A percentile compares a stretch with the other conserved stretches of the same genome.
Conservation (phyloP, 768 basidiomycete species). For the Boletellus sp. region DNA sequence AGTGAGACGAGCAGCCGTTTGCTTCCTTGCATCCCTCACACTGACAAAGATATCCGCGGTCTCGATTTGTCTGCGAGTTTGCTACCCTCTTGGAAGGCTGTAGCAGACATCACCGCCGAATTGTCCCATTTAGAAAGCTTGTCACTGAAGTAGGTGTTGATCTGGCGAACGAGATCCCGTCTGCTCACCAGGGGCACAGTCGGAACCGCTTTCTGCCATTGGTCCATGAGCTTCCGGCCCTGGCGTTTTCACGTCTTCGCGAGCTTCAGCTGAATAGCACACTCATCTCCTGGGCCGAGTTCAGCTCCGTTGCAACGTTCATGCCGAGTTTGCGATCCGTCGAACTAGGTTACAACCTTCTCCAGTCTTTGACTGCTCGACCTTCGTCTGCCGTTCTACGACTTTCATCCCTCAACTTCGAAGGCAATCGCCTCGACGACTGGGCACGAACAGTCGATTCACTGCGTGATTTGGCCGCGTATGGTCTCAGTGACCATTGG, state of each 20-base stretch:
- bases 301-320: slow-evolving; percentile 43
- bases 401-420: slow-evolving; percentile 62
- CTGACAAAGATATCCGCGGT: slow-evolving; percentile 61
- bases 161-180: slow-evolving; percentile 12
- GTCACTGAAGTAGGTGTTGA: slow-evolving; percentile 69
- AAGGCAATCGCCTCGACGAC: slow-evolving; percentile 56
- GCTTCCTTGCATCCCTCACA: slow-evolving; percentile 9
- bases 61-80: slow-evolving; percentile 81
- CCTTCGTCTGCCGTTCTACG: slow-evolving; percentile 17
- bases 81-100: slow-evolving; percentile 63
- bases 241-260: slow-evolving; percentile 48
- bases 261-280: slow-evolving; percentile 77
- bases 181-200: slow-evolving; percentile 38
- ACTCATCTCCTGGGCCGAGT: slow-evolving; percentile 67
- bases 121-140: slow-evolving; percentile 62
- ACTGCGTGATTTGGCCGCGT: slow-evolving; percentile 46
- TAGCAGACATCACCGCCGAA: slow-evolving; percentile 60
- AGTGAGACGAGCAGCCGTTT: slow-evolving; percentile 45
- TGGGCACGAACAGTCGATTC: slow-evolving; percentile 52
- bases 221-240: slow-evolving; percentile 27
- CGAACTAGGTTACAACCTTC: slow-evolving; percentile 70
- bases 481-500: slow-evolving; percentile 7
- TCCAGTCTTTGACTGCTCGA: slow-evolving; percentile 34
- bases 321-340: slow-evolving; percentile 56
- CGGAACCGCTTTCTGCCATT: slow-evolving; percentile 59